Evolutionary conservation across 2,329 filamentous ascomycete species (phyloP), one percentile per base, ranked within the genome.

Genomic region (Fusarium pseudograminearum): DNA sequence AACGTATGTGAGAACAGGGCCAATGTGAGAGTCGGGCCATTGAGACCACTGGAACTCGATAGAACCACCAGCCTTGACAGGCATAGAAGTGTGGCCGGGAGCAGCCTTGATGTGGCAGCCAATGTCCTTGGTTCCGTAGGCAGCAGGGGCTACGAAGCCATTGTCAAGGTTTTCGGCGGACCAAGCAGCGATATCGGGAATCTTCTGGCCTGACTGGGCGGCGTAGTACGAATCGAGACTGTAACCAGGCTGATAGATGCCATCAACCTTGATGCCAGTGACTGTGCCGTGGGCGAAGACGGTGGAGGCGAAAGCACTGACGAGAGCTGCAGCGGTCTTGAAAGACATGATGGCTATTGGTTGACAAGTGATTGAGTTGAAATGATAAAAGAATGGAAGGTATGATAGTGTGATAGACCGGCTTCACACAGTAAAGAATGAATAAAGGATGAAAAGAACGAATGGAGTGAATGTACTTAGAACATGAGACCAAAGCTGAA

Each of bases 1-100:
- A 31, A 91, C 80, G 80, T 91, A 91, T 77, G 85, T 86, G 70
- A 91, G 82, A 73, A 91, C 85, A 24, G 89, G 89, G 2, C 85
- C 82, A 31, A 80, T 68, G 76, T 85, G 83, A 40, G 76, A 79
- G 7, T 77, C 78, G 46, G 82, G 81, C 83, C 82, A 84, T 3
- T 47, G 70, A 22, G 76, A 78, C 83, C 83, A 84, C 65, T 80
- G 75, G 71, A 84, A 76, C 54, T 73, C 78, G 60, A 84, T 76
- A 30, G 73, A 76, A 61, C 78, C 77, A 31, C 83, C 83, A n/a
- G 83, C 82, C n/a, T 77, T 70, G 57, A 83, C 80, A 10, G 74
- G 74, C 47, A 79, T 78, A 1, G 70, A 57, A 34, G 52, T 77
- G 73, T 70, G 76, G 63, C 65, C 77, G 54, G 41, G 79, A 80